Evolutionary conservation across 2,329 filamentous ascomycete genomes (phyloP).

Genomic region (Thermoascus crustaceus): DNA sequence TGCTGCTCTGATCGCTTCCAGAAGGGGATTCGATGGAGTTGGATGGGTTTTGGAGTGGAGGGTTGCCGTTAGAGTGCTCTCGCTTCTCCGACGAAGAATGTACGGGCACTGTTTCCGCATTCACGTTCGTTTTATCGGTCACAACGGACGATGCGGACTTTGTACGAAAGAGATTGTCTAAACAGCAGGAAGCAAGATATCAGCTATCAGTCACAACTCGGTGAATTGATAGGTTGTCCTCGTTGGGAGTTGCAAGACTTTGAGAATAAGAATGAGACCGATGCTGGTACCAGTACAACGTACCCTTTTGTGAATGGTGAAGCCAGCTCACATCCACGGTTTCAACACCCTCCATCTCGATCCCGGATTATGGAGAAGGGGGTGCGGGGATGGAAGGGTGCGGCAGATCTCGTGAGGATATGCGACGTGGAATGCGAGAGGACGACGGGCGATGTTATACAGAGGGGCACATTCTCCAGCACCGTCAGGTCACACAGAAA

Average conservation of each 20-base stretch:
- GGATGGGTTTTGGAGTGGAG: constrained; percentile 1
- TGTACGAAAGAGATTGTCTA: constrained; percentile 29
- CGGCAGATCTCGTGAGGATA: too few relatives aligned
- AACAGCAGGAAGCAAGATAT: constrained; percentile 5
- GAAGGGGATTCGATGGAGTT: not conserved
- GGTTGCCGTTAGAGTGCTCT: constrained; percentile 15
- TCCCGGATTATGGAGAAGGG: too few relatives aligned
- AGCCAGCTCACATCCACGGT: constrained; percentile 88
- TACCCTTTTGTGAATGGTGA: constrained; percentile 76
- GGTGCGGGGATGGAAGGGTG: too few relatives aligned
- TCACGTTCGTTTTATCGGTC: constrained; percentile 19
- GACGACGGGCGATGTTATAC: not conserved
- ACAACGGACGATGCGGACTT: constrained; percentile 27
- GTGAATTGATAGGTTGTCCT: not conserved
- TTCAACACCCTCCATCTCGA: constrained; percentile 68
- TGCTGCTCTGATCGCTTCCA: not conserved
- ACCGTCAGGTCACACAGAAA: not conserved
- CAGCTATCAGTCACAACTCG: not conserved
- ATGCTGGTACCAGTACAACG: constrained; percentile 27
- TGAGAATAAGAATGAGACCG: too few relatives aligned
- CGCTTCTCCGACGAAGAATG: constrained; percentile 16
- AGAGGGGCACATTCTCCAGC: not conserved
- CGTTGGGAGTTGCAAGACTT: too few relatives aligned
- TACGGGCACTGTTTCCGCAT: constrained; percentile 13
- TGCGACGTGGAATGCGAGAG: not conserved